Percentiles rank a stretch among this genome's conserved stretches.
These are phyloP conservation scores for Blastobotrys apis DNA, from an alignment of 1,139 yeast species.

Conservation along the genomic window DNA sequence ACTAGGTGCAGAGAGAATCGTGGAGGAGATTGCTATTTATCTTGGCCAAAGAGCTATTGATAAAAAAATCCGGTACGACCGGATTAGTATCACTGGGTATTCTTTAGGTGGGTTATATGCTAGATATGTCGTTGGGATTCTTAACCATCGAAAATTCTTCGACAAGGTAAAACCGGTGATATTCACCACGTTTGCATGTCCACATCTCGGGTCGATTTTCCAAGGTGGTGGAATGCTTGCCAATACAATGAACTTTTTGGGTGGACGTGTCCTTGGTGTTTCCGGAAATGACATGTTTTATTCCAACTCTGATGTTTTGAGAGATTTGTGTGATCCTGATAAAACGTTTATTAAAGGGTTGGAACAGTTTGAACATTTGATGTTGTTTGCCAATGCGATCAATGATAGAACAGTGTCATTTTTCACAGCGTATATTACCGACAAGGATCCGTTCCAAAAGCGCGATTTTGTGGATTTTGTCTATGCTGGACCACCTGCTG, in stretches of 20 bases:
- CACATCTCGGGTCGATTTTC: constrained; percentile 71
- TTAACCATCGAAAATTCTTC: constrained; percentile 53
- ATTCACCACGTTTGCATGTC: constrained; percentile 73
- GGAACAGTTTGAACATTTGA: constrained; percentile 50
- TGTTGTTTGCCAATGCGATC: constrained; percentile 65
- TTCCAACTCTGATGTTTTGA: constrained; percentile 39
- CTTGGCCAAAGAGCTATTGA: constrained; percentile 14
- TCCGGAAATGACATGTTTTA: constrained; percentile 72
- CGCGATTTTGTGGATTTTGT: constrained; percentile 26
- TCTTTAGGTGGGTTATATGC: constrained; percentile 79
- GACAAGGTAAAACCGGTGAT: constrained; percentile 36
- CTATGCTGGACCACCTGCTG: constrained; percentile 10
- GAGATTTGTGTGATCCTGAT: constrained; percentile 53
- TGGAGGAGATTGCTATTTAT: constrained; percentile 44
- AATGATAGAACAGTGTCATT: constrained; percentile 67
- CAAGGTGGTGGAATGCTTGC: constrained; percentile 42
- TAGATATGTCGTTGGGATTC: constrained; percentile 70
- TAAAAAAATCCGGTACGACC: constrained; percentile 25
- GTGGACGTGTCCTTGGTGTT: constrained; percentile 61
- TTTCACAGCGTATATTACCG: constrained; percentile 48
- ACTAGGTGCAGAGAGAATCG: constrained; percentile 63
- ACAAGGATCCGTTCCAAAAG: constrained; percentile 44
- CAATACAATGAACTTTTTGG: constrained; percentile 50
- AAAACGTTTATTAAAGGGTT: constrained; percentile 54
- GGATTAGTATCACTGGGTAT: constrained; percentile 69